phyloP scores from a whole-genome alignment of 306 rosid genomes.

The Prunus davidiana region DNA sequence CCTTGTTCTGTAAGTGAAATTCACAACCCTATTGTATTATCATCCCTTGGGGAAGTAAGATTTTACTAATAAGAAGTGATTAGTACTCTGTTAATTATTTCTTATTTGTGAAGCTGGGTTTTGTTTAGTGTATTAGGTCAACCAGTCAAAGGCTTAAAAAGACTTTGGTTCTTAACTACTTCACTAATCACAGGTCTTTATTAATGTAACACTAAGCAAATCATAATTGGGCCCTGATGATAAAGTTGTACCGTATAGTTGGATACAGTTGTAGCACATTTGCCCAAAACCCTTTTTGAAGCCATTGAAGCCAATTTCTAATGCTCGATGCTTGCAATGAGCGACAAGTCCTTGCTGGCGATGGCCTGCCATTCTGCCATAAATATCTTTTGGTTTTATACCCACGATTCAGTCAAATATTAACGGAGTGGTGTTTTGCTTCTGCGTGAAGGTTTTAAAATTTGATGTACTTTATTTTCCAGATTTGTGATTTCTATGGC shows the following conservation, averaged over 20 bases:
- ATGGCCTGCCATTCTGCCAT: neutral
- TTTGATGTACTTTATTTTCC: neutral
- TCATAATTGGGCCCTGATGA: neutral
- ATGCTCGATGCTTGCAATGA: neutral
- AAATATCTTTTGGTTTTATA: neutral
- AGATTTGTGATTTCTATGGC: conserved; percentile 15
- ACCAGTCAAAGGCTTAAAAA: neutral
- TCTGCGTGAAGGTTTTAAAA: conserved; percentile 13
- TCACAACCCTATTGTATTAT: neutral
- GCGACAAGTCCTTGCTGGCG: neutral
- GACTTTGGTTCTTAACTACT: neutral
- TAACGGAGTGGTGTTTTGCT: conserved; percentile 15
- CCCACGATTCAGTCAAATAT: neutral
- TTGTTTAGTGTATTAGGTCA: neutral
- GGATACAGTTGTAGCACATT: conserved; percentile 25
- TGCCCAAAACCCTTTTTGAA: neutral
- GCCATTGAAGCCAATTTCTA: conserved; percentile 6
- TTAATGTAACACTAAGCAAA: neutral
- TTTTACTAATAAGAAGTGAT: conserved; percentile 6
- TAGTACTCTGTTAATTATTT: neutral
- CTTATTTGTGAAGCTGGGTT: neutral
- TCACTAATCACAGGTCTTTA: neutral
- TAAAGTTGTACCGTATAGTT: neutral
- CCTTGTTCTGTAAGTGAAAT: neutral
- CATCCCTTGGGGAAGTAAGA: conserved; percentile 1